A percentile compares a stretch with the other conserved stretches of the same genome.
These are phyloP conservation scores for Serendipita vermifera DNA, from an alignment of 768 basidiomycete species.

Conservation along the genomic window DNA sequence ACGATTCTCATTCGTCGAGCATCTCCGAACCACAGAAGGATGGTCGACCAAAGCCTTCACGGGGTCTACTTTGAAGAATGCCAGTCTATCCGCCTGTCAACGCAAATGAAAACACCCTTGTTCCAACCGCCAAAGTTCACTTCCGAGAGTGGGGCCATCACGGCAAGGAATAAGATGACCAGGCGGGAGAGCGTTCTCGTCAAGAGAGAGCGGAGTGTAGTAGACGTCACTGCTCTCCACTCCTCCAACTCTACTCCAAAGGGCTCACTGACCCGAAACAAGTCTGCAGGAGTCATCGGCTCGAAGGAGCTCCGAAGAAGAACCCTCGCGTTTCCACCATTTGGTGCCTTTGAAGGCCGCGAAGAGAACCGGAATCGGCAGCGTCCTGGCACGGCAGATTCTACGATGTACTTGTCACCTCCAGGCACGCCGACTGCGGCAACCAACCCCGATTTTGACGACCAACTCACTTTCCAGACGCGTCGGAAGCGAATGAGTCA, in stretches of 20 bases:
- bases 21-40: constrained; percentile 48
- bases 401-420: not conserved
- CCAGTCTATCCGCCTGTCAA: constrained; percentile 52
- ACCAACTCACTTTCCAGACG: not conserved
- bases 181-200: constrained; percentile 61
- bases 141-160: constrained; percentile 26
- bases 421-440: not conserved
- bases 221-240: constrained; percentile 19
- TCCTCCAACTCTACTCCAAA: not conserved
- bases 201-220: constrained; percentile 42
- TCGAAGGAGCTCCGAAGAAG: not conserved
- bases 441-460: not conserved
- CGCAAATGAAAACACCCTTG: constrained; percentile 47
- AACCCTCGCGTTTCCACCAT: not conserved
- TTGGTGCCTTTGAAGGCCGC: not conserved
- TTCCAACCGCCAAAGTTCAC: constrained; percentile 35
- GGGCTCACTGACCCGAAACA: not conserved
- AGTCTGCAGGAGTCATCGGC: not conserved
- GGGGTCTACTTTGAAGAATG: constrained; percentile 73
- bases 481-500: not conserved
- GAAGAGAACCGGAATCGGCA: not conserved
- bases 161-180: constrained; percentile 42
- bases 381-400: not conserved
- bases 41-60: constrained; percentile 62
- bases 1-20: constrained; percentile 56